Evolutionary conservation across 495 filamentous ascomycete species (phyloP).

Genomic region (Mycothermus thermophilus): DNA sequence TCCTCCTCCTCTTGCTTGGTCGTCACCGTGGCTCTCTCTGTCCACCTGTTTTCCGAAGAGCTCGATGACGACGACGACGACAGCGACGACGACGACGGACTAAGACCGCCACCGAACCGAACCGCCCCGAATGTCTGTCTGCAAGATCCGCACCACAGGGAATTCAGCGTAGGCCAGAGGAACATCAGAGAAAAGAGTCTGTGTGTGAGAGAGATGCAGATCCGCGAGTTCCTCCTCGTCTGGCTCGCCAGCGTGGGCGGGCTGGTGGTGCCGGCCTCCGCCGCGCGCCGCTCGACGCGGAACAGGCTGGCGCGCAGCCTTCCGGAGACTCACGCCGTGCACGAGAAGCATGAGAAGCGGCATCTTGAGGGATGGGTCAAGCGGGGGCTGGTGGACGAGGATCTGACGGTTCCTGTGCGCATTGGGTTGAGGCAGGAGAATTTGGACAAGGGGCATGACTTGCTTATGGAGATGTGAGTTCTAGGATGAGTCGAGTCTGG

Average conservation of each 20-base stretch:
- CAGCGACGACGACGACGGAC: no score
- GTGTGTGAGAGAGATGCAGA: background rate
- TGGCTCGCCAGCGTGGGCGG: background rate
- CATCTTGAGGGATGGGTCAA: constrained; percentile 20
- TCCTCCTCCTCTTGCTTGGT: no score
- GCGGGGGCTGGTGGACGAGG: constrained; percentile 14
- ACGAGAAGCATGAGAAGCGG: constrained; percentile 8
- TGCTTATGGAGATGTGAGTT: constrained; percentile 23
- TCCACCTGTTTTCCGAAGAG: no score
- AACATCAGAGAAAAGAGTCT: no score
- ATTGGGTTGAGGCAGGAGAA: constrained; percentile 21
- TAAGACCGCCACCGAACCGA: no score
- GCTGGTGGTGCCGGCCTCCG: background rate
- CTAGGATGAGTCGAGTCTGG: no score
- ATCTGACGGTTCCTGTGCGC: constrained; percentile 19
- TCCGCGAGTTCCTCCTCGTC: background rate
- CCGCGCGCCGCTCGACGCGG: background rate
- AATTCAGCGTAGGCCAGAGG: no score
- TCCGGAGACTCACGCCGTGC: constrained; percentile 4
- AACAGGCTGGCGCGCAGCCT: background rate
- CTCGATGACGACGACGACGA: no score
- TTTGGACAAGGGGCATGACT: constrained; percentile 16
- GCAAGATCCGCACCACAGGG: no score
- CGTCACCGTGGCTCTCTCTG: no score
- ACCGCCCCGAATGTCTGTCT: no score